Base-by-base conservation (phyloP, 495 filamentous ascomycete genomes). In the Xylaria venustula region DNA sequence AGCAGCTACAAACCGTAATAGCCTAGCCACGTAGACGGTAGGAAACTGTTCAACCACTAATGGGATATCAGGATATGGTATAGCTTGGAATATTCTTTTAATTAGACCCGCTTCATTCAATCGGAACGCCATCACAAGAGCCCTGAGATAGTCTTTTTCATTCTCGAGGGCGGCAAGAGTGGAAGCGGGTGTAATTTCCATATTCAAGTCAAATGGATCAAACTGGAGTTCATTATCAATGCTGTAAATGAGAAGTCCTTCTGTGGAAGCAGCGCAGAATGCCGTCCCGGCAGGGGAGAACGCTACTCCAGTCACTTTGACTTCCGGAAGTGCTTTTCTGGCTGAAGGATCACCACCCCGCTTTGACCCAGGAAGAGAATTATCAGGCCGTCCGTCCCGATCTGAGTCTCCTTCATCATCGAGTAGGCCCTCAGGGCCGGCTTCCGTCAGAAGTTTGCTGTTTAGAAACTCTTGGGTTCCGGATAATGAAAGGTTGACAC, bases 391-490 rank as follows among this genome's bases (percentile, higher is more conserved):
- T 60, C 91, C 88, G 71, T 97, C 93, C 19, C 87, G 81, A 67
- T 97, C 93, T 0, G 93, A 96, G 68, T 97, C 93, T 28, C 92
- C 93, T 64, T 89, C 85, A 20, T 88, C 87, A 60, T 98, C 92
- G 8, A 98, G 83, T 5, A 97, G 83, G 2, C 83, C 91, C 47
- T 81, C 79, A 3, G 94, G 90, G 6, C 94, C 94, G 19, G 90
- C 92, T 77, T 97, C 94, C 20, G 93, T 98, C 54, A 98, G 78
- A 45, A 90, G 80, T 62, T 87, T 87, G 75, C 90, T 95, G 80
- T 96, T 97, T 46, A 98, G 84, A 77, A 92, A 94, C 73, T 98
- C 94, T 66, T 97, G 93, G 1, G 95, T 98, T 11, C 94, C 94
- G 25, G 97, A 92, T 5, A 98, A 80, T 15, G 92, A 93, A 2